These are phyloP conservation scores for Diaporthe humulicola DNA, from an alignment of 2,329 filamentous ascomycete genomes.

Conservation along the genomic window DNA sequence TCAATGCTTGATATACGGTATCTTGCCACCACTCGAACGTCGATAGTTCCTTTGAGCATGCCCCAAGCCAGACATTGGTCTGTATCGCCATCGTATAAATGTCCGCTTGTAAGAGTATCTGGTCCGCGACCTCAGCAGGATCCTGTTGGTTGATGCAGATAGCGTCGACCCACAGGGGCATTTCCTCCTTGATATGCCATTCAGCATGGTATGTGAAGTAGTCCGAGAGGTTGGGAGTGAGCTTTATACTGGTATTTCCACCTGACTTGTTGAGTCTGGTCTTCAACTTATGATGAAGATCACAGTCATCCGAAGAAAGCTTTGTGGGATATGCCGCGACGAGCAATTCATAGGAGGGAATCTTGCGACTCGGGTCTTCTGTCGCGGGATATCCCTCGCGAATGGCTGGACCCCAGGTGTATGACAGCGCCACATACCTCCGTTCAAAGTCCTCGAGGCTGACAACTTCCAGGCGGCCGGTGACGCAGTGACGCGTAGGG, in stretches of 20 bases:
- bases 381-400: background rate
- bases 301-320: background rate
- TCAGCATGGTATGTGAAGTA: conserved; percentile 3
- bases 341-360: background rate
- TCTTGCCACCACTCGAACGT: background rate
- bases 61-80: conserved; percentile 1
- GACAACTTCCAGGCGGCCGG: background rate
- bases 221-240: background rate
- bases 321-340: background rate
- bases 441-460: background rate
- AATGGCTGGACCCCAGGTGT: background rate
- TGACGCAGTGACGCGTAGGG: background rate
- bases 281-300: background rate
- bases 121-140: background rate
- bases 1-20: background rate
- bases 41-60: background rate
- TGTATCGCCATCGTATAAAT: background rate
- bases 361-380: background rate
- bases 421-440: conserved; percentile 6
- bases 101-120: background rate
- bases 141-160: too few species aligned
- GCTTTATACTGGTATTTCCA: background rate
- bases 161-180: background rate
- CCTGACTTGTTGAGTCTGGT: too few species aligned
- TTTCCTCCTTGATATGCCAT: background rate